Conservation (phyloP, 108 stramenopile genomes). For the Mediolabrus comicus region DNA sequence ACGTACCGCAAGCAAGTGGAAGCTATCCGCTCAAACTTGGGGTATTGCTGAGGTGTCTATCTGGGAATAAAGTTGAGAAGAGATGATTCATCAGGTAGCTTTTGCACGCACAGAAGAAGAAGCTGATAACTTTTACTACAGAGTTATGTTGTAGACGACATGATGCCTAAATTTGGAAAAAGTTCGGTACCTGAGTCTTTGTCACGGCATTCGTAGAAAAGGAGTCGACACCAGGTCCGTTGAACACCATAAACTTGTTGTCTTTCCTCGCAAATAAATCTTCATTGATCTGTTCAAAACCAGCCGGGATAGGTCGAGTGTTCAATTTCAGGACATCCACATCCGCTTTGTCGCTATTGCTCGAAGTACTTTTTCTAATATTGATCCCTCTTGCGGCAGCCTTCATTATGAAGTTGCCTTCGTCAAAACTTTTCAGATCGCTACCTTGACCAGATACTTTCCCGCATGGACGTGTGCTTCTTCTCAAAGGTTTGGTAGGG, state of each 20-base stretch:
- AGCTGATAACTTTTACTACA: too few species aligned
- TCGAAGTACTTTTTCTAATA: slow-evolving; percentile 21
- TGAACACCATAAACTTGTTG: slow-evolving; percentile 92
- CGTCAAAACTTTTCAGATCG: slow-evolving; percentile 43
- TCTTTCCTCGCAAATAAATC: slow-evolving; percentile 84
- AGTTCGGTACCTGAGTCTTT: slow-evolving; percentile 17
- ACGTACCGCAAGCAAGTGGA: too few species aligned
- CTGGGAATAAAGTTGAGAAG: too few species aligned
- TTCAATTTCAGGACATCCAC: slow-evolving; percentile 50
- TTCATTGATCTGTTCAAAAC: slow-evolving; percentile 88
- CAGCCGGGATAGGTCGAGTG: slow-evolving; percentile 47
- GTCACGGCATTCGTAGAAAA: slow-evolving; percentile 47
- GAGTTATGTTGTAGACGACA: too few species aligned
- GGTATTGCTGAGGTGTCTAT: too few species aligned
- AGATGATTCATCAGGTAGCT: too few species aligned
- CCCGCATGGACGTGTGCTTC: slow-evolving; percentile 40
- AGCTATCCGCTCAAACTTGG: too few species aligned
- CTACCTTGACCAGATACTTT: slow-evolving; percentile 37
- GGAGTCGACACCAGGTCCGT: slow-evolving; percentile 78
- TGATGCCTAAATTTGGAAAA: too few species aligned
- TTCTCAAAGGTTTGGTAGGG: slow-evolving; percentile 36
- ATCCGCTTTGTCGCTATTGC: slow-evolving; percentile 4
- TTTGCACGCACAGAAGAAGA: too few species aligned
- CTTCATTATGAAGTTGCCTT: slow-evolving; percentile 37
- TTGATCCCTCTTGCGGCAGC: slow-evolving; percentile 38